phyloP scores from a whole-genome alignment of 129 eudicot genomes.

The Glebionis coronaria region DNA sequence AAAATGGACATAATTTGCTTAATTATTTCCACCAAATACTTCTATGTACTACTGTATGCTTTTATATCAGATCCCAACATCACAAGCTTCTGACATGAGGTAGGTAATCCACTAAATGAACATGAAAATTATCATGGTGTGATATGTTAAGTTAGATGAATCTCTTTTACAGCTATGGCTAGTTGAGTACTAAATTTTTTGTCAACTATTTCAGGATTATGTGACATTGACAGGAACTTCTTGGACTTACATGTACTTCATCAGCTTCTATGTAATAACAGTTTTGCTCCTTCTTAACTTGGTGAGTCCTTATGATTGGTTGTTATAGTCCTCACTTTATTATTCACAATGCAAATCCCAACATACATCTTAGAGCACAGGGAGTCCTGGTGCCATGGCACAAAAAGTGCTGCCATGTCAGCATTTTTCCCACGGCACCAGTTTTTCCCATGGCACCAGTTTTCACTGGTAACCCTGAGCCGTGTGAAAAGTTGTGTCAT shows the following conservation, averaged over 20 bases:
- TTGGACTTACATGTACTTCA: constrained; percentile 70
- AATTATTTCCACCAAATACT: neutral
- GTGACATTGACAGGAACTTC: constrained; percentile 59
- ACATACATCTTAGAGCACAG: too few relatives aligned
- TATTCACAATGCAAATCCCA: neutral
- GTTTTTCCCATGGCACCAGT: too few relatives aligned
- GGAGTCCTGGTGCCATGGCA: too few relatives aligned
- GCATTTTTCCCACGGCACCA: too few relatives aligned
- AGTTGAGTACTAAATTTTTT: neutral
- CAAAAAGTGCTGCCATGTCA: too few relatives aligned
- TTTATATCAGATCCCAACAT: neutral
- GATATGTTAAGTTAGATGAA: constrained; percentile 2
- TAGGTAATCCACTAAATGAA: neutral
- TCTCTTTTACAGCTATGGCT: neutral
- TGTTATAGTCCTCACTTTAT: neutral
- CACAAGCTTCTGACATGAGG: neutral
- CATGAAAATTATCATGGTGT: neutral
- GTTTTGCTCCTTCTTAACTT: constrained; percentile 50
- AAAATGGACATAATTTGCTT: neutral
- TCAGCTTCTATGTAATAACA: constrained; percentile 89
- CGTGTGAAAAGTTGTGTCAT: too few relatives aligned
- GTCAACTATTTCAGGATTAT: constrained; percentile 59
- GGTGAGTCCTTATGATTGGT: constrained; percentile 43
- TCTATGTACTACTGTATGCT: neutral
- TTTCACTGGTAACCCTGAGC: too few relatives aligned